phyloP scores from a whole-genome alignment of 139 green algal species.

The Micractinium conductrix region DNA sequence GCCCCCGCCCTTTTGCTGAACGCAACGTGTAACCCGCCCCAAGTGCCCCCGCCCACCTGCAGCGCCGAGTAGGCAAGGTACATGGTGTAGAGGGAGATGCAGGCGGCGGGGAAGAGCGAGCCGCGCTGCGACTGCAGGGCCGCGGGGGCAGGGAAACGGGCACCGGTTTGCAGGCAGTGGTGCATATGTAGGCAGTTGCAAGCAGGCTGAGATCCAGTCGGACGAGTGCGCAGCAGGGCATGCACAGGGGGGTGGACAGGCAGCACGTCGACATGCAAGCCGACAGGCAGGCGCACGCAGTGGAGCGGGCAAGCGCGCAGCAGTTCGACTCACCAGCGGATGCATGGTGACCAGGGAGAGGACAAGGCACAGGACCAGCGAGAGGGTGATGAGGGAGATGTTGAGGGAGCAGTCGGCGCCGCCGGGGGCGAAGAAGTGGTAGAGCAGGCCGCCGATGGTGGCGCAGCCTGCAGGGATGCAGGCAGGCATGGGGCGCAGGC shows the following conservation, averaged over 20 bases:
- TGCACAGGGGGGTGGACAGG: too few relatives aligned
- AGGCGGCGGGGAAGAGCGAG: constrained; percentile 90
- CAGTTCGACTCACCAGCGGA: constrained; percentile 55
- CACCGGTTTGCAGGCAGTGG: neutral
- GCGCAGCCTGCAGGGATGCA: constrained; percentile 41
- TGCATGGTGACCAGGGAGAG: constrained; percentile 74
- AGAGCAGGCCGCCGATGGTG: constrained; percentile 77
- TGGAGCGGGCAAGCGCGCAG: too few relatives aligned
- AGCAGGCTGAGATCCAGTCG: too few relatives aligned
- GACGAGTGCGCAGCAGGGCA: too few relatives aligned
- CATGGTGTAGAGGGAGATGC: constrained; percentile 87
- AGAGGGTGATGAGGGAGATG: constrained; percentile 81
- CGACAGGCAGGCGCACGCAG: too few relatives aligned
- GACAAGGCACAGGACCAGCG: constrained; percentile 73
- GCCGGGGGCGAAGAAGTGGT: constrained; percentile 88
- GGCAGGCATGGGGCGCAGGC: neutral
- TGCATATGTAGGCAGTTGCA: too few relatives aligned
- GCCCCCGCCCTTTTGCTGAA: too few relatives aligned
- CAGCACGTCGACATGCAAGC: too few relatives aligned
- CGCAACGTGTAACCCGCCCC: too few relatives aligned
- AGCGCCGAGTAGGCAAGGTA: constrained; percentile 94
- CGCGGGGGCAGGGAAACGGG: neutral
- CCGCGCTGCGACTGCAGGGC: constrained; percentile 58
- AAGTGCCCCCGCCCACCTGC: too few relatives aligned
- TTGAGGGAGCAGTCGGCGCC: constrained; percentile 89